Conservation (phyloP, 139 green algal species). For the Micromonas pusilla region DNA sequence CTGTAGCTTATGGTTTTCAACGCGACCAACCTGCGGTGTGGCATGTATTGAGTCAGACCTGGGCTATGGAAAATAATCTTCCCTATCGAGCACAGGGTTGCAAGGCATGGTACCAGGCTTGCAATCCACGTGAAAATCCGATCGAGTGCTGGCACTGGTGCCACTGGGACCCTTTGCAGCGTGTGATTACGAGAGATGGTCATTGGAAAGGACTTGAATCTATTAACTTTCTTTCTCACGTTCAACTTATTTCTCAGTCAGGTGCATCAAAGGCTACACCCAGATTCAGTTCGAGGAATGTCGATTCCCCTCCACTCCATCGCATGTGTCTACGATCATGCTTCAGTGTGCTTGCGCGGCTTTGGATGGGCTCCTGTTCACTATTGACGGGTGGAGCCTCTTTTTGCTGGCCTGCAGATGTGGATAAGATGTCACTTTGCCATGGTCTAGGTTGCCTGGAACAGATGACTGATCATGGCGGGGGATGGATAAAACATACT, state of each 20-base stretch:
- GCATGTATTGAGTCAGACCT: neutral
- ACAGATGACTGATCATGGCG: neutral
- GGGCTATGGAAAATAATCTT: neutral
- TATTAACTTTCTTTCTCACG: neutral
- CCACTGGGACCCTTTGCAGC: conserved; percentile 15
- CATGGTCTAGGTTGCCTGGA: conserved; percentile 12
- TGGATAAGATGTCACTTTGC: conserved; percentile 20
- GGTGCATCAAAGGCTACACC: neutral
- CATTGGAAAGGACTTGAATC: conserved; percentile 4
- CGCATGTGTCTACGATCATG: conserved; percentile 11
- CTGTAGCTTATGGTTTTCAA: conserved; percentile 8
- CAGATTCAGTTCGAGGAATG: neutral
- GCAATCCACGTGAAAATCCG: conserved; percentile 14
- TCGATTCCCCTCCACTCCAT: neutral
- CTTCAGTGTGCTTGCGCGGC: neutral
- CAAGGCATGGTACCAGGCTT: neutral
- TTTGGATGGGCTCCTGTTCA: neutral
- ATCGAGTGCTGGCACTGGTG: conserved; percentile 27
- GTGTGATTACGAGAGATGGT: neutral
- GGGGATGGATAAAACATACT: conserved; percentile 19
- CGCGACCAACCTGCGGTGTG: conserved; percentile 18
- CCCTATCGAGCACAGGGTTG: conserved; percentile 8
- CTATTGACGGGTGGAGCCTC: neutral
- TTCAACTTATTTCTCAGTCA: neutral
- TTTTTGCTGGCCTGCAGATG: conserved; percentile 16